These are phyloP conservation scores for Sanghuangporus baumii DNA, from an alignment of 1,284 basidiomycete species.

Conservation along the genomic window DNA sequence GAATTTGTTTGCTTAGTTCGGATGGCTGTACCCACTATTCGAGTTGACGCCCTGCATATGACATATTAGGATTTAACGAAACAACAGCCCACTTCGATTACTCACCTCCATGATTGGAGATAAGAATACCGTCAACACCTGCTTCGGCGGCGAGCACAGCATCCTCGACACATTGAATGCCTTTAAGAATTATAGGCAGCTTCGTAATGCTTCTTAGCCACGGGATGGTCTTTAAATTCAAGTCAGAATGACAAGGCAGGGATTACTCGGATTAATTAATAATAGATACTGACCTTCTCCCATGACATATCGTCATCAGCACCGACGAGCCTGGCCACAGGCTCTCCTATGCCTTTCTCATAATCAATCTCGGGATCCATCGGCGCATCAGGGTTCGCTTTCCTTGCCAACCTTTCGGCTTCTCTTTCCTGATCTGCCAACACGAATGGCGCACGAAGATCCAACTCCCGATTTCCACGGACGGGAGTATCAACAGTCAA, in stretches of 20 bases:
- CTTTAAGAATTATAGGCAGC: conserved; percentile 81
- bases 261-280: neutral
- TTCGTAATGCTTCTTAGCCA: conserved; percentile 75
- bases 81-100: conserved; percentile 20
- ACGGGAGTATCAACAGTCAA: conserved; percentile 89
- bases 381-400: conserved; percentile 25
- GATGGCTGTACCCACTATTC: conserved; percentile 51
- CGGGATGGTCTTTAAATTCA: conserved; percentile 51
- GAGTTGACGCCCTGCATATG: conserved; percentile 64
- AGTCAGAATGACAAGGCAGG: neutral
- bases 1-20: conserved; percentile 16
- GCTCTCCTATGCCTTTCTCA: conserved; percentile 34
- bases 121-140: conserved; percentile 80
- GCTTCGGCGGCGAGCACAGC: conserved; percentile 86
- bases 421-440: conserved; percentile 52
- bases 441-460: conserved; percentile 60
- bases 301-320: conserved; percentile 69
- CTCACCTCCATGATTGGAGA: conserved; percentile 90
- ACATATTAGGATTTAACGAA: conserved; percentile 21
- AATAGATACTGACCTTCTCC: conserved; percentile 41
- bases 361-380: conserved; percentile 31
- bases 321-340: conserved; percentile 58
- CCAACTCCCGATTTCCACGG: conserved; percentile 81
- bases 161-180: conserved; percentile 77
- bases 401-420: conserved; percentile 21